Evolutionary conservation across 306 rosid genomes (phyloP), one percentile per base, ranked within the genome.

Genomic region (Cucurbita pepo): DNA sequence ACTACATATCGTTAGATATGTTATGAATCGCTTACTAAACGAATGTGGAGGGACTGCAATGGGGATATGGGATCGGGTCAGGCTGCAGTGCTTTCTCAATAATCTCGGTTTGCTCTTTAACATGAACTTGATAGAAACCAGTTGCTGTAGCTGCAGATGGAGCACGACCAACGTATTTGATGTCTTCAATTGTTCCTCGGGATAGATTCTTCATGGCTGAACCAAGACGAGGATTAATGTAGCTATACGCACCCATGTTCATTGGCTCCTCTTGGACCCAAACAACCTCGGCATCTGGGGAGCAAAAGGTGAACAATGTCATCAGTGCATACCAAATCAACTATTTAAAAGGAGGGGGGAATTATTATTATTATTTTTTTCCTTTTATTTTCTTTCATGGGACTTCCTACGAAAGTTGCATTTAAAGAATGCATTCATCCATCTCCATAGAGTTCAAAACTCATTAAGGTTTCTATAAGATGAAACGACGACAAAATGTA

Each of bases 241-340:
- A 91, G 59, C 54, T 80, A 83, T 84, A 89, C 36, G 87, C 99
- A 66, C 99, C 99, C 99, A 91, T 94, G 90, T 94, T 94, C 97
- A 94, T 84, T 22, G 97, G 90, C 83, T 94, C 99, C 79, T 94
- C 99, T 82, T 94, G 99, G 81, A 92, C 88, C 99, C 99, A 94
- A 38, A 89, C 99, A 62, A 89, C 15, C 84, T 94, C 97, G 1
- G 97, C 97, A 86, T 94, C 99, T 94, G 76, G 0, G 18, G n/a
- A 18, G 71, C 21, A 44, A 64, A 44, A 12, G 54, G 54, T 65
- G 54, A 65, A 43, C 71, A 3, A 65, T 44, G 71, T 18, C 71
- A 5, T 52, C 7, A n/a, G 19, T 16, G 3, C 25, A 38, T 53
- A 71, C 34, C 51, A 36, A 71, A 71, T 16, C 71, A 75, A 25